Base-by-base conservation (phyloP, 2,329 filamentous ascomycete genomes). In the Bimuria novae-zelandiae region DNA sequence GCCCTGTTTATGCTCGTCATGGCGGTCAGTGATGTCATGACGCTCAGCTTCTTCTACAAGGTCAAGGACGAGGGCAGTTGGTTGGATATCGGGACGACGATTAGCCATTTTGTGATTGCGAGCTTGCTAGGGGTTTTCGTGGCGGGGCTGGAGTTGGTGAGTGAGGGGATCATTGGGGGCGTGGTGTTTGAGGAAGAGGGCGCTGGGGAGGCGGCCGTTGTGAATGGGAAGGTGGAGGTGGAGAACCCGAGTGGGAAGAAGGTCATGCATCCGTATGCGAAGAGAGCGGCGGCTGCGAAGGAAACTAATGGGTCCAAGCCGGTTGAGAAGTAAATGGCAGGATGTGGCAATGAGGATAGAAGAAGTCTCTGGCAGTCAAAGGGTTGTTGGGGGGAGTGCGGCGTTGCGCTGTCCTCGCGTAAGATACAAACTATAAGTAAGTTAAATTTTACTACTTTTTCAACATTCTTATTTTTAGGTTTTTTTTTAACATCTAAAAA, bases 61-160 rank as follows among this genome's bases (percentile, higher is more conserved):
- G 94, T 99, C 40, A 89, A 89, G 67, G 94, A 99, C 64, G 94
- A 99, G 71, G 94, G 94, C 0, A 94, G 89, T 19, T 99, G 94
- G 94, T 77, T 99, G 54, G 94, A 99, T 71, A 99, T 99, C 70
- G 94, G 94, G 27, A 96, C 91, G 23, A 97, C 91, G 3, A 99
- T 99, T 61, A 96, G 86, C 67, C 92, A 97, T 72, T 99, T 97
- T 74, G 86, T 87, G 56, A 97, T 99, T 76, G 93, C 92, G 16
- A 97, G 91, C 73, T 73, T 90, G 63, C 70, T 97, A 39, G 94
- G 92, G 62, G 87, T 96, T 7, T 99, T 99, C 76, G 92, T 99
- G 37, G 90, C 92, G 0, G 86, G 83, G 12, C 77, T 99, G 40
- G 94, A 99, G 76, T 87, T 89, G 14, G 84, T 96, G 3, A 96